Evolutionary conservation across 2,329 filamentous ascomycete species (phyloP).

Genomic region (Aspergillus udagawae): DNA sequence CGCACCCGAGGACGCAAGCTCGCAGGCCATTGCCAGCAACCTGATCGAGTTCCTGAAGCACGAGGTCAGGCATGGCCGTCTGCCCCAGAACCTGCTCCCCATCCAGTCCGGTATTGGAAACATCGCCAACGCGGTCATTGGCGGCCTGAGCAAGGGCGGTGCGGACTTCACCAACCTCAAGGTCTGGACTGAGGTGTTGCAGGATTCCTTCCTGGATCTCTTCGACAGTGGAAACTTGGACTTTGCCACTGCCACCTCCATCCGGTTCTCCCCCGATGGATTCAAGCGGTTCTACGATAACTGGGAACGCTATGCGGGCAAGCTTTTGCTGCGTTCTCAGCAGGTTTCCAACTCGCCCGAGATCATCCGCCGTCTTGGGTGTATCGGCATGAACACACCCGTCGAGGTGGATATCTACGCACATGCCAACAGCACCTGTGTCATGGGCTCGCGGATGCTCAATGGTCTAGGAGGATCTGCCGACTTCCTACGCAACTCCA

Average conservation of each 20-base stretch:
- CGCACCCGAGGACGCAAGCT: slow-evolving; percentile 68
- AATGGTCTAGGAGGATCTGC: slow-evolving; percentile 79
- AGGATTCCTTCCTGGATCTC: slow-evolving; percentile 88
- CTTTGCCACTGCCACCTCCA: slow-evolving; percentile 84
- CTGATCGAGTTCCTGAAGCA: slow-evolving; percentile 84
- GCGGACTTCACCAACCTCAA: slow-evolving; percentile 83
- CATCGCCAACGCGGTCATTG: slow-evolving; percentile 87
- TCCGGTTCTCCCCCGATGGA: slow-evolving; percentile 85
- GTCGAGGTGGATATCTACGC: slow-evolving; percentile 94
- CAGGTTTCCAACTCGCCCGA: slow-evolving; percentile 85
- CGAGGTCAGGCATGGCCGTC: slow-evolving; percentile 72
- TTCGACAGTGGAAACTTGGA: slow-evolving; percentile 85
- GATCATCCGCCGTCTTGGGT: slow-evolving; percentile 80
- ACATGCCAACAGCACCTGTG: slow-evolving; percentile 85
- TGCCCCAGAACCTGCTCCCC: slow-evolving; percentile 72
- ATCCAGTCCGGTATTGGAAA: slow-evolving; percentile 88
- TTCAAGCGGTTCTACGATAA: slow-evolving; percentile 88
- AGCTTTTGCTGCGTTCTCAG: slow-evolving; percentile 82
- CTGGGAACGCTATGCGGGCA: slow-evolving; percentile 75
- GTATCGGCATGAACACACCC: slow-evolving; percentile 93
- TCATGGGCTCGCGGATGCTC: slow-evolving; percentile 83
- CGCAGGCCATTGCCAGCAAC: slow-evolving; percentile 69
- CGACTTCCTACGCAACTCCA: slow-evolving; percentile 73
- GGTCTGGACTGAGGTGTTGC: slow-evolving; percentile 90
- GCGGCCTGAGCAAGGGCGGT: slow-evolving; percentile 66